Conservation (phyloP, 2,329 filamentous ascomycete genomes). For the Paecilomyces fulvus region DNA sequence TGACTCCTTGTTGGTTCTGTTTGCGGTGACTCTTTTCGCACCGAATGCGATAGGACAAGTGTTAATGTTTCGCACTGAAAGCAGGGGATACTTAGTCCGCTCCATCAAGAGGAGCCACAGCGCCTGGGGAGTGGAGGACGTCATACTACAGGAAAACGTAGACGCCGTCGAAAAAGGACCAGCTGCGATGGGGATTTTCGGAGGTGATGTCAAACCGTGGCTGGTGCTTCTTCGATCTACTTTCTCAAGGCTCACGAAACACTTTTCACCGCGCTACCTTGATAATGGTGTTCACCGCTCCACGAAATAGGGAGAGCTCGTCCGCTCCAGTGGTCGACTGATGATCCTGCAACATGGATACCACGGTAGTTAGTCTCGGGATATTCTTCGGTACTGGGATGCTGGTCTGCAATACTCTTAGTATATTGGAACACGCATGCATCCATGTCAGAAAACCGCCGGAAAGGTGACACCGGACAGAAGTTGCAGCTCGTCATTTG, state of each 20-base stretch:
- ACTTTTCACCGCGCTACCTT: neutral
- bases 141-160: neutral
- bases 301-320: neutral
- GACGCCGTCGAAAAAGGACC: neutral
- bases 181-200: neutral
- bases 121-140: neutral
- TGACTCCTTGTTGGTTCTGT: neutral
- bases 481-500: neutral
- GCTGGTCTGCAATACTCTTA: neutral
- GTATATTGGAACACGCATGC: slow-evolving; percentile 1
- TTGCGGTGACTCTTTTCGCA: neutral
- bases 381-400: neutral
- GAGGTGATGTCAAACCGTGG: neutral
- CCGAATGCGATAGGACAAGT: neutral
- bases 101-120: neutral
- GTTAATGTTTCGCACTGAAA: neutral
- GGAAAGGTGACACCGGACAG: neutral
- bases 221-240: neutral
- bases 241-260: neutral
- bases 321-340: neutral
- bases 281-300: neutral
- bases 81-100: neutral
- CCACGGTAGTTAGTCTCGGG: neutral
- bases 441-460: neutral
- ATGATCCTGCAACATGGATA: neutral